A percentile compares a stretch with the other conserved stretches of the same genome.
phyloP scores from a whole-genome alignment of 495 filamentous ascomycete genomes.

The Penicillium soppii region DNA sequence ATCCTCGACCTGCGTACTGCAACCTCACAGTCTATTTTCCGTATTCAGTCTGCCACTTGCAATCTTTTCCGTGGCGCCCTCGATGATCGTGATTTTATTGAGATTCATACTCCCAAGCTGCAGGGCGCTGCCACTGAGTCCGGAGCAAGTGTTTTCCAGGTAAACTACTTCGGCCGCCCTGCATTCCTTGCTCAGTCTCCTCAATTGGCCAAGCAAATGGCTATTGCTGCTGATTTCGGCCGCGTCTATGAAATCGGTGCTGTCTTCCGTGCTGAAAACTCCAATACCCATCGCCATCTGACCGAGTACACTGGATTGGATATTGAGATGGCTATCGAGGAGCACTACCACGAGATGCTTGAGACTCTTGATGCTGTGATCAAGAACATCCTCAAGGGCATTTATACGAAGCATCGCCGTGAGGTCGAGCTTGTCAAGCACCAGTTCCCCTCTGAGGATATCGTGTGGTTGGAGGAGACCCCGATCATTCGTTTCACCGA shows the following conservation, averaged over 20 bases:
- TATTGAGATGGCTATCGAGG: conserved; percentile 92
- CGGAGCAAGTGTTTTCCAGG: conserved; percentile 84
- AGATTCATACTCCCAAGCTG: conserved; percentile 86
- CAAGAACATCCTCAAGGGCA: conserved; percentile 75
- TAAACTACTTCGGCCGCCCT: conserved; percentile 80
- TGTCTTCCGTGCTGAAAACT: conserved; percentile 93
- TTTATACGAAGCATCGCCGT: conserved; percentile 62
- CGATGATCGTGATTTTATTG: conserved; percentile 69
- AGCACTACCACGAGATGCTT: conserved; percentile 84
- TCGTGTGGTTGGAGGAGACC: conserved; percentile 80
- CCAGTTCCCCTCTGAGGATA: conserved; percentile 64
- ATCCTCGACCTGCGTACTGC: conserved; percentile 85
- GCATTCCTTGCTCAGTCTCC: conserved; percentile 88
- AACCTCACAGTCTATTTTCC: conserved; percentile 85
- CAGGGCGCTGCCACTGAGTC: conserved; percentile 89
- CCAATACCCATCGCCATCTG: conserved; percentile 90
- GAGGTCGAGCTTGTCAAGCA: conserved; percentile 67
- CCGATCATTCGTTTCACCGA: conserved; percentile 79
- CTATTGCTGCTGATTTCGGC: conserved; percentile 83
- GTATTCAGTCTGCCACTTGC: conserved; percentile 69
- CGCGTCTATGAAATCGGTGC: conserved; percentile 86
- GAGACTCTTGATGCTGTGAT: conserved; percentile 73
- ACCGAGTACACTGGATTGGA: conserved; percentile 96
- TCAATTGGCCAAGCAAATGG: conserved; percentile 93
- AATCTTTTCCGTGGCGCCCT: conserved; percentile 77